Conservation (phyloP, 805 yeast species). For the Saccharomyces eubayanus region DNA sequence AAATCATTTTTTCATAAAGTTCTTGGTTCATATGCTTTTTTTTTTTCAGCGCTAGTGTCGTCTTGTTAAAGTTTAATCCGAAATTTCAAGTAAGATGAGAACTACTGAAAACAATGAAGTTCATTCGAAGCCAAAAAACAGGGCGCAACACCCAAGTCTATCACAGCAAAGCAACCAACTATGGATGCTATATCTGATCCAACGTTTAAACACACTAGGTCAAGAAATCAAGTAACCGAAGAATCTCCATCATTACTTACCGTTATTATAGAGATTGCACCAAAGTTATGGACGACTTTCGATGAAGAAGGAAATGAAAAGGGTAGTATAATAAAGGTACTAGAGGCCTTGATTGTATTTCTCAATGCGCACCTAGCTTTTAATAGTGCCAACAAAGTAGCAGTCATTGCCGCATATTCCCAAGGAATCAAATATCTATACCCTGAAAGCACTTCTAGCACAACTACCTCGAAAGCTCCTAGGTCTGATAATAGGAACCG, state of each 20-base stretch:
- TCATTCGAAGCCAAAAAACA: not conserved
- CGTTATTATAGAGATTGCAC: slow-evolving; percentile 69
- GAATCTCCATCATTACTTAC: slow-evolving; percentile 75
- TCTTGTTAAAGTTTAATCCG: not conserved
- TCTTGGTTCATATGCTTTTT: not conserved
- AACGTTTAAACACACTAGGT: slow-evolving; percentile 23
- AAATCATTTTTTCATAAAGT: not conserved
- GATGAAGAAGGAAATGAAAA: slow-evolving; percentile 23
- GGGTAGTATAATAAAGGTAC: slow-evolving; percentile 47
- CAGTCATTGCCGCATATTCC: slow-evolving; percentile 69
- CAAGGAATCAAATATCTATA: slow-evolving; percentile 60
- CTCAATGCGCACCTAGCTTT: slow-evolving; percentile 82
- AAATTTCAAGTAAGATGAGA: not conserved
- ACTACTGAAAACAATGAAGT: not conserved
- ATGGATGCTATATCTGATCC: slow-evolving; percentile 34
- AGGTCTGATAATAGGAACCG: not conserved
- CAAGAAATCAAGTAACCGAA: slow-evolving; percentile 30
- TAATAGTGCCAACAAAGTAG: slow-evolving; percentile 75
- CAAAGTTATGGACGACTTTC: slow-evolving; percentile 40
- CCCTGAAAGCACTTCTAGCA: slow-evolving; percentile 38
- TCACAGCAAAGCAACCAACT: not conserved
- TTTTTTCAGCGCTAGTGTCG: not conserved
- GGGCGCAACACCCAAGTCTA: not conserved
- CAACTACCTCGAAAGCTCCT: slow-evolving; percentile 3
- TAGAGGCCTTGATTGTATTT: slow-evolving; percentile 62